These are phyloP conservation scores for Aureobasidium uvarum DNA, from an alignment of 2,329 filamentous ascomycete species.

Conservation along the genomic window DNA sequence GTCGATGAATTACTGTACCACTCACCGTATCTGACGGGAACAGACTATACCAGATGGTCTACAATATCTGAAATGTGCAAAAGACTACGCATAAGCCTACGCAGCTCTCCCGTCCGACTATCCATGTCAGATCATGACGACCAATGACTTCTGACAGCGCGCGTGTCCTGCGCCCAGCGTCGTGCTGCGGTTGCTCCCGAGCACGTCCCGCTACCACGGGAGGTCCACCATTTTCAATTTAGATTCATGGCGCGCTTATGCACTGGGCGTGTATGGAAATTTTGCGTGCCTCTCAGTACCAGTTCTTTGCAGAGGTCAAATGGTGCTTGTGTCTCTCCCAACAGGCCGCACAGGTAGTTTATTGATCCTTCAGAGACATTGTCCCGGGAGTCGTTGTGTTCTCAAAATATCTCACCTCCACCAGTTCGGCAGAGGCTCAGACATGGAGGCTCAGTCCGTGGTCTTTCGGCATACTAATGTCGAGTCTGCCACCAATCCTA, in stretches of 20 bases:
- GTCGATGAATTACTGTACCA: constrained; percentile 7
- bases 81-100: constrained; percentile 16
- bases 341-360: constrained; percentile 18
- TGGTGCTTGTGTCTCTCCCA: constrained; percentile 19
- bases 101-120: constrained; percentile 8
- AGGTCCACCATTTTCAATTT: constrained; percentile 22
- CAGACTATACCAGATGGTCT: neutral
- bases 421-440: constrained; percentile 23
- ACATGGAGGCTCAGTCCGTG: constrained; percentile 24
- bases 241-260: constrained; percentile 25
- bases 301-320: neutral
- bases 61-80: neutral
- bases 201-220: constrained; percentile 19
- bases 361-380: constrained; percentile 25
- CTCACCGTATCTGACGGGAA: neutral
- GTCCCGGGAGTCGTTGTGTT: constrained; percentile 12
- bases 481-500: constrained; percentile 20
- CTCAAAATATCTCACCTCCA: constrained; percentile 27
- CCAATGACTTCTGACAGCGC: constrained; percentile 22
- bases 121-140: constrained; percentile 26
- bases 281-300: constrained; percentile 17
- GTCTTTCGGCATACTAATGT: constrained; percentile 17
- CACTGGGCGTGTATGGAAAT: constrained; percentile 22
- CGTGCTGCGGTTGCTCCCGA: constrained; percentile 23
- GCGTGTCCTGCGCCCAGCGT: constrained; percentile 15